Evolutionary conservation across 2,329 filamentous ascomycete species (phyloP), one percentile per base, ranked within the genome.

Genomic region (Penicillium decumbens): DNA sequence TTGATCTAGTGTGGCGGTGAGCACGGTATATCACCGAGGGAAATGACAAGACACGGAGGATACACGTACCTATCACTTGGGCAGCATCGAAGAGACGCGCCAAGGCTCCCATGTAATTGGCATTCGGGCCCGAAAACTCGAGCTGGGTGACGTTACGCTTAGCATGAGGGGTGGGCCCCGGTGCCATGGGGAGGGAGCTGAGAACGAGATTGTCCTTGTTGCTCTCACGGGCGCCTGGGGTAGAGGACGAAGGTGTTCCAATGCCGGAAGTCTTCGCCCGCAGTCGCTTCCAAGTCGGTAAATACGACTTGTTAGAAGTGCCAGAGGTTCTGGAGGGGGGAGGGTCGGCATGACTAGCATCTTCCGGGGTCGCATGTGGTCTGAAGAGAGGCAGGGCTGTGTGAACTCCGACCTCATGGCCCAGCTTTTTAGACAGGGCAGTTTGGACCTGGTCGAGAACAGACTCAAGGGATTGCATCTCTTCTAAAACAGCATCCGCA

Each of bases 21-120:
- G 56, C 13, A 47, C 38, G 23, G 20, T 13, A 27, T 15, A 7
- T 6, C 23, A n/a, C 2, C 4, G 33, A 20, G 9, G 8, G 18
- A 35, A 18, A 18, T 7, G 15, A 35, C 7, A 18, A 15, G 1
- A 18, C 7, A 8, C 18, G 9, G 33, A 27, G 33, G 23, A 12
- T 37, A 6, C 40, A 28, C 56, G 77, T 80, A 96, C 93, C 93
- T 66, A 98, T 78, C 49, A 91, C 82, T 74, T 97, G 93, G 46
- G 85, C 92, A 57, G 91, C 89, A 74, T 97, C 93, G 69, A 95
- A 98, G 57, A 98, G 74, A 60, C 87, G 84, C 59, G 91, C 92
- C 65, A 98, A 77, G 57, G 90, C 87, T 60, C 83, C 82, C 89
- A 97, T 96, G 68, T 98, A 98, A 57, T 85, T 82, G 24, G 87